Evolutionary conservation across 805 yeast genomes (phyloP), one percentile per base, ranked within the genome.

Genomic region (Cyberlindnera galapagoensis): DNA sequence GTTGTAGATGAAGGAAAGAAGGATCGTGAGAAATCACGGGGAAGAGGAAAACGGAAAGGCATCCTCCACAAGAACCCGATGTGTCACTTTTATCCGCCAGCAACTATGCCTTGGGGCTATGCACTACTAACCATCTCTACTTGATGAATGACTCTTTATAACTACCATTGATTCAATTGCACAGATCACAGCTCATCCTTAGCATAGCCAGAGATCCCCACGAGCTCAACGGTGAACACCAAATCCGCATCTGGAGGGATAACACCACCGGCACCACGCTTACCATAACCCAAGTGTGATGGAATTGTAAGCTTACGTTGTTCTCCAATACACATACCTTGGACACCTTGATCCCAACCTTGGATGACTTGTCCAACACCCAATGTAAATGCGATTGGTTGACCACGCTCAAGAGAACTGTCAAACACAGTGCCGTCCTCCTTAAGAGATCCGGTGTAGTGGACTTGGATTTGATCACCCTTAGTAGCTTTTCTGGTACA

Each of bases 301-400:
- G 96, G 95, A 52, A 88, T 84, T 18, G 75, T 71, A 46, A 87
- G 65, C 45, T 71, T 78, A 53, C 96, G 72, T 62, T 78, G 67
- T 57, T 87, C 96, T 28, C 95, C 95, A 55, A 84, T 64, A 59
- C 97, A 87, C 94, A 47, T 47, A 29, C 62, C 80, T 76, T 23
- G 65, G 31, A 86, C 61, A 25, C 96, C 96, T 58, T 79, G 74
- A 42, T 87, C 97, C 96, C 96, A 87, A 38, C 97, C 96, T 39
- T 67, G 52, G 51, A 87, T 87, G 20, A 87, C 96, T 48, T 72
- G 79, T 5, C 94, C 88, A 17, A 59, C 56, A 25, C 96, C 97
- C 33, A 88, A 60, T n/a, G 59, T 59, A 58, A 87, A 87, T 25
- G 67, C 54, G 39, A 87, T 64, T 28, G 97, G 96, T 27, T 56